Percentiles rank a stretch among this genome's conserved stretches.
Conservation (phyloP, 106 monocot genomes). For the Dendrobium chrysotoxum region DNA sequence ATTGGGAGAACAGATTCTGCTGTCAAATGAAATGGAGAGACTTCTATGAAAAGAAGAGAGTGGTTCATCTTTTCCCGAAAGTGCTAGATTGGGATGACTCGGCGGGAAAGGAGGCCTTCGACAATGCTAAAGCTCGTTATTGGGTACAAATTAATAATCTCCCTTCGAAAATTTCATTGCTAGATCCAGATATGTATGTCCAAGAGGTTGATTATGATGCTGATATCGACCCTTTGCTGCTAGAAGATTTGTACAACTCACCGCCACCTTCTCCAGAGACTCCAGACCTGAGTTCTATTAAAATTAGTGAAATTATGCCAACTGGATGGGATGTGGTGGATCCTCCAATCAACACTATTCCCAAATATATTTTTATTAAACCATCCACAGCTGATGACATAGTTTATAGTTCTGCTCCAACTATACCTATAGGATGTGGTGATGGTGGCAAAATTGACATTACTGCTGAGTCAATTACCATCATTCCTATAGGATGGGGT, state of each 20-base stretch:
- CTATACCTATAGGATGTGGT: background rate
- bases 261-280: background rate
- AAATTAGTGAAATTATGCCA: background rate
- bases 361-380: background rate
- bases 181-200: no score
- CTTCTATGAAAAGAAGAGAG: no score
- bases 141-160: slow-evolving; percentile 31
- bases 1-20: no score
- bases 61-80: slow-evolving; percentile 16
- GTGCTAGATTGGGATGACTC: slow-evolving; percentile 57
- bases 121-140: slow-evolving; percentile 38
- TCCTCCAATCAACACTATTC: background rate
- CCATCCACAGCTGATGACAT: background rate
- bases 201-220: no score
- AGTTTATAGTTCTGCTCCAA: background rate
- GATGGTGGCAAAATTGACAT: background rate
- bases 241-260: no score
- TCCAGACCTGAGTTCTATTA: background rate
- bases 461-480: background rate
- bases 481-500: background rate
- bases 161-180: slow-evolving; percentile 16
- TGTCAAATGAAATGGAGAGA: slow-evolving; percentile 35
- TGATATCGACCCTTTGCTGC: no score
- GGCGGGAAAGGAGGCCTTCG: slow-evolving; percentile 41
- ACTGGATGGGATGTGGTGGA: background rate